Percentiles rank a stretch among this genome's conserved stretches.
Evolutionary conservation across 2,329 filamentous ascomycete species (phyloP).

Genomic region (Paecilomyces dactylethromorphus): DNA sequence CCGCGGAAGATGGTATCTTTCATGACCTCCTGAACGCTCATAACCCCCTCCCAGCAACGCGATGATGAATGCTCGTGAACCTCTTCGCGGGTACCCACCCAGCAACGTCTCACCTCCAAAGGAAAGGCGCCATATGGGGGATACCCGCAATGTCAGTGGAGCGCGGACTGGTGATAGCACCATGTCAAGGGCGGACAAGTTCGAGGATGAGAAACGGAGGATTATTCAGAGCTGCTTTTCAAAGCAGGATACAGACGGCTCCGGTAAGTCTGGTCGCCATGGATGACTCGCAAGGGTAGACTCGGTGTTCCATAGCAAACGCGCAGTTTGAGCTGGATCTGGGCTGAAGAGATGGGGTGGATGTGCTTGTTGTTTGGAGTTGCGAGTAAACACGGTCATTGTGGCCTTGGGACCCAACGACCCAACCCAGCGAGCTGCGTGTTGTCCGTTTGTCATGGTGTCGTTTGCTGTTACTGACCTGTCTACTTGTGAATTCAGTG

Average conservation of each 20-base stretch:
- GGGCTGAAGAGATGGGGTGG: not conserved
- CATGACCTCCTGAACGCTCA: conserved; percentile 17
- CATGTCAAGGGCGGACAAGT: conserved; percentile 63
- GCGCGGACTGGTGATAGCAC: conserved; percentile 19
- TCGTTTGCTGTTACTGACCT: conserved; percentile 11
- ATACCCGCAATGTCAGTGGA: conserved; percentile 24
- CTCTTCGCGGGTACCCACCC: conserved; percentile 25
- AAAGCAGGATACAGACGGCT: conserved; percentile 81
- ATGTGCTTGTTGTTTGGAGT: not conserved
- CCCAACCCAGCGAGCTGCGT: not conserved
- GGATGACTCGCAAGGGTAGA: not conserved
- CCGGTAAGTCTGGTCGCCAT: conserved; percentile 53
- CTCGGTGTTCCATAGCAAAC: not conserved
- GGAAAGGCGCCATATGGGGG: conserved; percentile 25
- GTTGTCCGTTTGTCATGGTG: not conserved
- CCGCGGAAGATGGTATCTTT: conserved; percentile 24
- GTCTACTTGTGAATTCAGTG: conserved; percentile 41
- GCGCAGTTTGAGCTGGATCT: not conserved
- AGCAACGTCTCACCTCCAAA: conserved; percentile 21
- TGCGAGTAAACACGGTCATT: not conserved
- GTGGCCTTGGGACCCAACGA: not conserved
- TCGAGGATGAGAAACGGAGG: conserved; percentile 92
- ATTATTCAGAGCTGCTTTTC: conserved; percentile 93
- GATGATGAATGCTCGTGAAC: conserved; percentile 33
- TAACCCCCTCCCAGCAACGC: conserved; percentile 13